Evolutionary conservation across 2,329 filamentous ascomycete species (phyloP), one percentile per base, ranked within the genome.

Genomic region (Nemania sp.): DNA sequence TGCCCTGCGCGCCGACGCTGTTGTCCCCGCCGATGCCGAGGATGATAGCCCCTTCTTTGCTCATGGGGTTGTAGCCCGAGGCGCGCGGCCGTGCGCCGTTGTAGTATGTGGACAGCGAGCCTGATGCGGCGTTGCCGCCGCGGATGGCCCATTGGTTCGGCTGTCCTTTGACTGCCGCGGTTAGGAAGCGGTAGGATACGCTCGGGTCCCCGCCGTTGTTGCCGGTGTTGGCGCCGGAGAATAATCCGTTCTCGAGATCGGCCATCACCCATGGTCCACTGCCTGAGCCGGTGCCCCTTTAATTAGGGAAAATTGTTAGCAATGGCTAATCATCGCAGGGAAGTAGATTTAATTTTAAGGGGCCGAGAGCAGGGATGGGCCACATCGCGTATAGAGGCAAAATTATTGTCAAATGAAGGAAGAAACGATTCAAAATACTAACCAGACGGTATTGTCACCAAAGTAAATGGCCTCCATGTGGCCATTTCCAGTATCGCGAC

Each of bases 1-100:
- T 86, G 22, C 84, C 83, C 64, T 85, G 80, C 0, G 75, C 83
- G 41, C 79, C 63, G 61, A 73, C 71, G 64, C 80, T 84, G 70
- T 84, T 88, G 61, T 87, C 84, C 6, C 84, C 84, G n/a, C 84
- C 84, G 49, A 86, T 86, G n/a, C 84, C 84, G n/a, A 87, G 80
- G 53, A 87, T 77, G 39, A 88, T 84, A 51, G 83, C 79, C 11
- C 84, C 84, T 64, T 88, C 83, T 60, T 86, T 86, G 59, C 63
- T 73, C 84, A 87, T 88, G 0, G 79, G 76, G 65, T 84, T 80
- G 69, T 86, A 86, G 8, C 81, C 82, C 2, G 54, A 49, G 3
- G n/a, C 52, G 12, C 65, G 57, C 2, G 84, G 84, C 3, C 84
- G 80, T 1, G 62, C 71, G 5, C 84, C 48, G 24, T 17, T 51